A percentile compares a stretch with the other conserved stretches of the same genome.
These are phyloP conservation scores for Rhypophila decipiens DNA, from an alignment of 495 filamentous ascomycete species.

Conservation along the genomic window DNA sequence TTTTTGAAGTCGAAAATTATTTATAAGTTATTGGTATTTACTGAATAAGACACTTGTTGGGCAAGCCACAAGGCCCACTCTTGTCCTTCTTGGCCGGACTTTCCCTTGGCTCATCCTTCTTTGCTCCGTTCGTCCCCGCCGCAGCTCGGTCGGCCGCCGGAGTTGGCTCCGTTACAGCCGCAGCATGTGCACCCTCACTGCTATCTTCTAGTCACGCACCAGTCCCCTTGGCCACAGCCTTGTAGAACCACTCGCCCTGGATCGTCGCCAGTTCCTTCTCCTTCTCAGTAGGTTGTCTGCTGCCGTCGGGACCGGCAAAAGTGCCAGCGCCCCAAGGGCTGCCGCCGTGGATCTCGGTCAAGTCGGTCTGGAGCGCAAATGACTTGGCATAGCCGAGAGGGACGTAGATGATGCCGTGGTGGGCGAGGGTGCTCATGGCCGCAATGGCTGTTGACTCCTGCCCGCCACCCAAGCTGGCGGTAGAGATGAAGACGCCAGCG, in stretches of 20 bases:
- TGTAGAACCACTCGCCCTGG: constrained; percentile 86
- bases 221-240: constrained; percentile 63
- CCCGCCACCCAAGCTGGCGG: constrained; percentile 75
- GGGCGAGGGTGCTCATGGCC: constrained; percentile 78
- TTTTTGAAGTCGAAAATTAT: too few species aligned
- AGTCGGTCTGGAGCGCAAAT: constrained; percentile 60
- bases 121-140: neutral
- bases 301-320: constrained; percentile 73
- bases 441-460: constrained; percentile 85
- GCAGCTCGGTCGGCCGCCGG: constrained; percentile 8
- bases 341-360: constrained; percentile 76
- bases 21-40: constrained; percentile 4
- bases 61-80: constrained; percentile 17
- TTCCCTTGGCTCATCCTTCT: neutral
- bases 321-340: constrained; percentile 93
- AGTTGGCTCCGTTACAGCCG: constrained; percentile 14
- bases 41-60: constrained; percentile 13
- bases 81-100: constrained; percentile 4
- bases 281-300: constrained; percentile 64
- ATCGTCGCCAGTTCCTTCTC: constrained; percentile 73
- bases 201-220: constrained; percentile 79
- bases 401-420: constrained; percentile 95
- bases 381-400: constrained; percentile 86
- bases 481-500: constrained; percentile 86
- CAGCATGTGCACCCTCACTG: constrained; percentile 18